Evolutionary conservation across 805 yeast species (phyloP).

Genomic region (Kazachstania africana): DNA sequence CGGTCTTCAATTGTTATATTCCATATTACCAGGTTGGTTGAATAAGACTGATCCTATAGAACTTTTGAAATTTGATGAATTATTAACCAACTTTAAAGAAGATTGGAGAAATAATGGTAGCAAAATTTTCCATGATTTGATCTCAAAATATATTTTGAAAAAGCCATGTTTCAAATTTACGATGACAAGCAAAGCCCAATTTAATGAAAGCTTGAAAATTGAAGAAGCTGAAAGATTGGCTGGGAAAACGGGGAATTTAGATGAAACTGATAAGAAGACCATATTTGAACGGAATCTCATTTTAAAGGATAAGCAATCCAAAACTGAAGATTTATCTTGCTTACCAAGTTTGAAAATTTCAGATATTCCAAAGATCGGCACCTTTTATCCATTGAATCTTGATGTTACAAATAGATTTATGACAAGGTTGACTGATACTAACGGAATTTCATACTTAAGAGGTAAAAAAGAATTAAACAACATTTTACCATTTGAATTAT

Average conservation of each 20-base stretch:
- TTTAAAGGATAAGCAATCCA: conserved; percentile 52
- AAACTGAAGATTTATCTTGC: conserved; percentile 60
- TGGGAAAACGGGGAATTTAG: conserved; percentile 31
- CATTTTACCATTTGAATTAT: conserved; percentile 45
- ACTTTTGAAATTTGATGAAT: conserved; percentile 50
- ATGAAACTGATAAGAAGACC: conserved; percentile 42
- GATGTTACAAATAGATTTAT: conserved; percentile 16
- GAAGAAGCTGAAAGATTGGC: conserved; percentile 50
- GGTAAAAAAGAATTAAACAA: conserved; percentile 49
- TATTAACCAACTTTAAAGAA: conserved; percentile 45
- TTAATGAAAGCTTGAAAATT: conserved; percentile 35
- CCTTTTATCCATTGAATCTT: conserved; percentile 25
- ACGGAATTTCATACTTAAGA: conserved; percentile 70
- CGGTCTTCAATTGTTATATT: conserved; percentile 66
- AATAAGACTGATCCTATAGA: conserved; percentile 71
- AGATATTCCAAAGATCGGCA: conserved; percentile 59
- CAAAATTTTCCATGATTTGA: conserved; percentile 44
- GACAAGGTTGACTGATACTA: conserved; percentile 51
- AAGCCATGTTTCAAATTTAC: conserved; percentile 58
- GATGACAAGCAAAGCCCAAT: conserved; percentile 59
- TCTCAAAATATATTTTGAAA: conserved; percentile 40
- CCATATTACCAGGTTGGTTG: conserved; percentile 77
- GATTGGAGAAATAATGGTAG: conserved; percentile 47
- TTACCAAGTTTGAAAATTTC: conserved; percentile 65
- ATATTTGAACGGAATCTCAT: conserved; percentile 50